These are phyloP conservation scores for Cladophialophora immunda DNA, from an alignment of 2,329 filamentous ascomycete genomes.

Conservation along the genomic window DNA sequence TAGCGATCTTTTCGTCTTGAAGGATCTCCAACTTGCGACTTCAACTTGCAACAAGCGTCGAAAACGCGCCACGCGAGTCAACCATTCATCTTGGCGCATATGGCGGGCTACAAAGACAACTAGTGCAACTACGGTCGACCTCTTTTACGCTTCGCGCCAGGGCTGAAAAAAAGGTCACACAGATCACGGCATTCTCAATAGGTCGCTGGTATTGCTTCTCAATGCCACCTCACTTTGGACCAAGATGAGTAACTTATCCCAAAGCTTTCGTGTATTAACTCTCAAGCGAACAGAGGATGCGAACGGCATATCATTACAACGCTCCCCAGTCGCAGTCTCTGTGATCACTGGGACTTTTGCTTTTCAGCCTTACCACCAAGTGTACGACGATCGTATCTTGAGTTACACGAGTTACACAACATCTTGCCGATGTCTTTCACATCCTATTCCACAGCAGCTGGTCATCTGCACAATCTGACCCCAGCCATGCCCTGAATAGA, in stretches of 20 bases:
- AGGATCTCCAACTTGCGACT: neutral
- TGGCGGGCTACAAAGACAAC: neutral
- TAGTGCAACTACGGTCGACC: conserved; percentile 13
- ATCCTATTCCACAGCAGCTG: conserved; percentile 10
- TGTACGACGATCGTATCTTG: neutral
- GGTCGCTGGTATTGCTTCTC: no score
- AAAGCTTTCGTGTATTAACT: neutral
- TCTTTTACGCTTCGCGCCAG: neutral
- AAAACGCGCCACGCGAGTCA: conserved; percentile 14
- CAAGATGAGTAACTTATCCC: neutral
- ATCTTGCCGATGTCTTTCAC: conserved; percentile 2
- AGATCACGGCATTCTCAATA: no score
- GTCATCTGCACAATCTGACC: conserved; percentile 15
- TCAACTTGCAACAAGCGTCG: neutral
- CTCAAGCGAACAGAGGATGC: neutral
- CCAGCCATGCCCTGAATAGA: conserved; percentile 16
- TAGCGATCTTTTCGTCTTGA: neutral
- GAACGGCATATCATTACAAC: neutral
- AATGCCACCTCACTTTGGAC: neutral
- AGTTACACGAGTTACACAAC: conserved; percentile 19
- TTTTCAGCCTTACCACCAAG: conserved; percentile 14
- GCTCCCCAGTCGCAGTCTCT: neutral
- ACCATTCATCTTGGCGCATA: neutral
- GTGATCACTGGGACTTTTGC: neutral
- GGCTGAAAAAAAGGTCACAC: no score